Conservation (phyloP, 768 basidiomycete genomes). For the Pleurotus ostreatus region DNA sequence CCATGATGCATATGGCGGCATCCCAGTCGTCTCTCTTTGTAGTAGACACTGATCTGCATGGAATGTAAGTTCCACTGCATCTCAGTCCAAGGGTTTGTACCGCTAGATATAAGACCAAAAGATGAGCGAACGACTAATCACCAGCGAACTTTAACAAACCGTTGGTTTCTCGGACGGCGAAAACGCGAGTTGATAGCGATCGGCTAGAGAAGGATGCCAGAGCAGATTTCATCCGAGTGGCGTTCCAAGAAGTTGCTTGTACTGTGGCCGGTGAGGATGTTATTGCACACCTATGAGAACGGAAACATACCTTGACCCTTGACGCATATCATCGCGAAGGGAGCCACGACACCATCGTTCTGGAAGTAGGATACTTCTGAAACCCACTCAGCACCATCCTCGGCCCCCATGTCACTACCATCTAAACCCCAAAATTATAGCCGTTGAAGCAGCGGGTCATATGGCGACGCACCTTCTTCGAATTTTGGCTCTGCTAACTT, state of each 20-base stretch:
- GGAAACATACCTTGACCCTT: conserved; percentile 28
- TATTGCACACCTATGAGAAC: not conserved
- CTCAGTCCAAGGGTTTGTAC: conserved; percentile 22
- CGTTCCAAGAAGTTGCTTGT: too few relatives aligned
- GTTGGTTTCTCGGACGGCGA: not conserved
- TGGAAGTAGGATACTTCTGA: conserved; percentile 49
- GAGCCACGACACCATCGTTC: conserved; percentile 29
- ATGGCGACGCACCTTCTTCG: conserved; percentile 31
- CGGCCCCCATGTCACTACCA: conserved; percentile 10
- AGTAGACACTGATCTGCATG: conserved; percentile 48
- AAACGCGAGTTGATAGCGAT: not conserved
- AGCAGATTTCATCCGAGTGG: not conserved
- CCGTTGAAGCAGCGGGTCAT: not conserved
- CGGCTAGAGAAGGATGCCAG: not conserved
- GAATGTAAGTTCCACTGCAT: conserved; percentile 43
- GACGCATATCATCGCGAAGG: conserved; percentile 41
- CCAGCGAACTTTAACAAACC: not conserved
- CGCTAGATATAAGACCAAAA: conserved; percentile 14
- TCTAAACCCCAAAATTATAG: not conserved
- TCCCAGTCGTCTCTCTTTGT: conserved; percentile 45
- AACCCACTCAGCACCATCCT: conserved; percentile 14
- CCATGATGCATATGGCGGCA: conserved; percentile 47
- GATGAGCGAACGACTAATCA: conserved; percentile 12
- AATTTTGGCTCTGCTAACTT: conserved; percentile 32
- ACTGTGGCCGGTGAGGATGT: too few relatives aligned